Conservation (phyloP, 495 filamentous ascomycete species). For the Aspergillus haitiensis region DNA sequence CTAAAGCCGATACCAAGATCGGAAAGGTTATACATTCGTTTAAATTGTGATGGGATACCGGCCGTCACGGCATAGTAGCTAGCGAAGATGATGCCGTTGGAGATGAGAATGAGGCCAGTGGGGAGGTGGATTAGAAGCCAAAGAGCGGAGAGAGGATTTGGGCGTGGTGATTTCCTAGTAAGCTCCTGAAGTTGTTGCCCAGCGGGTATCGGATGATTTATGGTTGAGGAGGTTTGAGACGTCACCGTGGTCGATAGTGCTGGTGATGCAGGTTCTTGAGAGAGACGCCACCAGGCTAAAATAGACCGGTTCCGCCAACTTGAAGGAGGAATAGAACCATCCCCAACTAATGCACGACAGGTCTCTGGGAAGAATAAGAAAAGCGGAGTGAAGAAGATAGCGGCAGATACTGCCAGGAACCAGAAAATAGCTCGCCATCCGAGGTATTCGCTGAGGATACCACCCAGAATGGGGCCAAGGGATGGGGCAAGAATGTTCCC, state of each 20-base stretch:
- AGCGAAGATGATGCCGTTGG: slow-evolving; percentile 39
- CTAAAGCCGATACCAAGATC: slow-evolving; percentile 40
- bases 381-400: slow-evolving; percentile 34
- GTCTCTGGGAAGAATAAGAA: slow-evolving; percentile 47
- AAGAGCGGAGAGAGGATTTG: slow-evolving; percentile 35
- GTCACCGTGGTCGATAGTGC: not conserved
- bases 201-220: no score
- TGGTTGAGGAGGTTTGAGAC: no score
- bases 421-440: slow-evolving; percentile 77
- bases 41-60: slow-evolving; percentile 34
- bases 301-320: slow-evolving; percentile 27
- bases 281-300: slow-evolving; percentile 13
- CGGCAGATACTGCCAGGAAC: slow-evolving; percentile 63
- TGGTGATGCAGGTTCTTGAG: not conserved
- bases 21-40: slow-evolving; percentile 30
- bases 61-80: slow-evolving; percentile 41
- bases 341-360: slow-evolving; percentile 42
- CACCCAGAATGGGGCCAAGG: slow-evolving; percentile 64
- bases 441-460: slow-evolving; percentile 59
- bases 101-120: slow-evolving; percentile 51
- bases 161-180: slow-evolving; percentile 10
- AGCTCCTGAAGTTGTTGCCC: no score
- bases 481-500: slow-evolving; percentile 38
- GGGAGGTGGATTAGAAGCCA: slow-evolving; percentile 57
- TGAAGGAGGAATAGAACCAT: slow-evolving; percentile 33